Conservation (phyloP, 805 yeast genomes). For the Monosporozyma aerobia region DNA sequence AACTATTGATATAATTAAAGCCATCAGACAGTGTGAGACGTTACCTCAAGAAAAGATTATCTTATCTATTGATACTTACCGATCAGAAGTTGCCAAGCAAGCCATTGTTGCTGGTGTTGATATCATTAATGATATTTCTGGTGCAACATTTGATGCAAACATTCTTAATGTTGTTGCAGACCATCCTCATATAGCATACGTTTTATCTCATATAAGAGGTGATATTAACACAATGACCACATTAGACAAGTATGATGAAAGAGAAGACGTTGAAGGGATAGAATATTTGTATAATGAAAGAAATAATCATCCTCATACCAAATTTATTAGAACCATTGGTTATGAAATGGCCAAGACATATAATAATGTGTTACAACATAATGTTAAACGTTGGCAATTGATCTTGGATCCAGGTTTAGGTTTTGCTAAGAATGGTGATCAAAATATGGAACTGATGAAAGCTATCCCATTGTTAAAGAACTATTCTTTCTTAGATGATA, state of each 20-base stretch:
- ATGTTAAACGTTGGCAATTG: constrained; percentile 83
- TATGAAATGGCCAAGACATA: constrained; percentile 56
- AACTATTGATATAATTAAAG: constrained; percentile 59
- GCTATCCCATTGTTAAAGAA: constrained; percentile 39
- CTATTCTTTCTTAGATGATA: constrained; percentile 31
- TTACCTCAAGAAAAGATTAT: constrained; percentile 35
- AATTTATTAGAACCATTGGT: constrained; percentile 47
- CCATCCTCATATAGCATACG: constrained; percentile 58
- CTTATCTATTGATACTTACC: constrained; percentile 82
- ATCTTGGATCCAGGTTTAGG: constrained; percentile 94
- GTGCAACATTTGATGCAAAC: constrained; percentile 58
- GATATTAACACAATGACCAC: constrained; percentile 62
- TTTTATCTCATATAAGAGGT: constrained; percentile 82
- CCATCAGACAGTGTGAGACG: constrained; percentile 41
- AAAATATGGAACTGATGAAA: constrained; percentile 59
- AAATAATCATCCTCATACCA: constrained; percentile 3
- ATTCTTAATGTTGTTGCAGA: constrained; percentile 66
- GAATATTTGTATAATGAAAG: constrained; percentile 14
- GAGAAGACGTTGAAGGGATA: constrained; percentile 8
- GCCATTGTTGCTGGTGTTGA: constrained; percentile 75
- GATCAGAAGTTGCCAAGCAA: constrained; percentile 62
- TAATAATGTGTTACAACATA: constrained; percentile 45
- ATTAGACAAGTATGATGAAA: constrained; percentile 44
- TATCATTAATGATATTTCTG: constrained; percentile 83
- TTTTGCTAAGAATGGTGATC: constrained; percentile 74